Percentiles rank a stretch among this genome's conserved stretches.
Conservation (phyloP, 2,329 filamentous ascomycete genomes). For the Blumeriella jaapii region DNA sequence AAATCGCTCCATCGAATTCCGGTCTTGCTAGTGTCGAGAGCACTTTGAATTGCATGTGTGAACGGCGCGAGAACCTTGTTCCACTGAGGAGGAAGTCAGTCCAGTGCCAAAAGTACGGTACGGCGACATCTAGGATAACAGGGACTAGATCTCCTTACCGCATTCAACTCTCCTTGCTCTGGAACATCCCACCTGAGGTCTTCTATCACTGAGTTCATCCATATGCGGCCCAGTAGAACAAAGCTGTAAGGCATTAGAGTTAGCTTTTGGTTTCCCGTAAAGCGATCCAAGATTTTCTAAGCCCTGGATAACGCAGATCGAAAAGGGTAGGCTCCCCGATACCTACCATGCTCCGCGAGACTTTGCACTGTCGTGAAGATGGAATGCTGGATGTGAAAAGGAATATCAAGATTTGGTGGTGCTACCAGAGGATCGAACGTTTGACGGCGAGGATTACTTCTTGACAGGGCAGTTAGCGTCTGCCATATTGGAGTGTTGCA, state of each 20-base stretch:
- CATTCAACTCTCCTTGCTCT: conserved; percentile 2
- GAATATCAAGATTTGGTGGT: neutral
- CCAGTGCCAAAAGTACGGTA: no score
- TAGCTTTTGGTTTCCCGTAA: no score
- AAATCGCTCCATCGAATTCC: neutral
- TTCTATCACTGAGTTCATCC: neutral
- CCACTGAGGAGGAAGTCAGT: neutral
- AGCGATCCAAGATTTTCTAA: no score
- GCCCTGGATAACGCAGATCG: no score
- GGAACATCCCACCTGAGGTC: neutral
- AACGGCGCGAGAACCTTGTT: neutral
- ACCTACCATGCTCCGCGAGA: neutral
- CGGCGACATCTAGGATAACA: neutral
- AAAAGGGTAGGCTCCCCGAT: no score
- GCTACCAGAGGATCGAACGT: no score
- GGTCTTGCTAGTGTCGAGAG: neutral
- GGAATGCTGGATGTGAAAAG: neutral
- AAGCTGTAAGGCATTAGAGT: no score
- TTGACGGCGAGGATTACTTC: no score
- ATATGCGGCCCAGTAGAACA: conserved; percentile 6
- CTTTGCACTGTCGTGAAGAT: neutral
- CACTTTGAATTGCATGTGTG: neutral
- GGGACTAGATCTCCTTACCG: neutral
- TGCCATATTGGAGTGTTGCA: no score
- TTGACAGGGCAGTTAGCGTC: no score